Evolutionary conservation across 768 basidiomycete genomes (phyloP), one percentile per base, ranked within the genome.

Genomic region (Cytidiella melzeri): DNA sequence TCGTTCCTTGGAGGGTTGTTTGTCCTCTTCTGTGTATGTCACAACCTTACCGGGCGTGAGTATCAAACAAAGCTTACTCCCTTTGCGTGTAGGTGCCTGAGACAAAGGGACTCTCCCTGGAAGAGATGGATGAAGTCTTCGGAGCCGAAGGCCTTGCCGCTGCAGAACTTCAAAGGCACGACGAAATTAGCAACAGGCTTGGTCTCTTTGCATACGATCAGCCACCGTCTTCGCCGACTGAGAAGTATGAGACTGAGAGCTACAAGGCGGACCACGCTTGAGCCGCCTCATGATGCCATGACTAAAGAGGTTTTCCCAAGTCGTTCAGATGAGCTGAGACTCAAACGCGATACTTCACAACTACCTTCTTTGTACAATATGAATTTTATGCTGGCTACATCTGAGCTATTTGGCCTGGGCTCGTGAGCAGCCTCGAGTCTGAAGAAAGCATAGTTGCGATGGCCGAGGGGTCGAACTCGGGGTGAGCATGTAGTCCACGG

Each of bases 121-220:
- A 90, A 60, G 84, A 90, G 64, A 85, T 89, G 79, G 87, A 91
- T 64, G 77, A 77, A 24, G 77, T 85, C 18, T 91, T 91, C 63
- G 81, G 83, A 26, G 77, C 77, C 45, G 69, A 67, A 41, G 77
- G 77, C 28, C 65, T 83, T 40, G 80, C 75, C 1, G 69, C 69
- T 10, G 76, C 77, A 15, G 87, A 90, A 61, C 69, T 73, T 54
- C 64, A 66, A 43, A 69, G 75, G 46, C 69, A 73, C 48, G 63
- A 61, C 24, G 67, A 65, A 15, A 85, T 88, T 51, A 73, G 80
- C 57, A 71, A 72, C 53, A 76, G 80, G 27, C 79, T 90, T 52
- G 86, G 86, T 4, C 73, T 90, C 24, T 67, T 69, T 51, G 57
- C 58, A 15, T 71, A 69, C 58, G 58, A 44, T 39, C 51, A 27